Base-by-base conservation (phyloP, 257 asterid genomes). In the Nicotiana sylvestris region DNA sequence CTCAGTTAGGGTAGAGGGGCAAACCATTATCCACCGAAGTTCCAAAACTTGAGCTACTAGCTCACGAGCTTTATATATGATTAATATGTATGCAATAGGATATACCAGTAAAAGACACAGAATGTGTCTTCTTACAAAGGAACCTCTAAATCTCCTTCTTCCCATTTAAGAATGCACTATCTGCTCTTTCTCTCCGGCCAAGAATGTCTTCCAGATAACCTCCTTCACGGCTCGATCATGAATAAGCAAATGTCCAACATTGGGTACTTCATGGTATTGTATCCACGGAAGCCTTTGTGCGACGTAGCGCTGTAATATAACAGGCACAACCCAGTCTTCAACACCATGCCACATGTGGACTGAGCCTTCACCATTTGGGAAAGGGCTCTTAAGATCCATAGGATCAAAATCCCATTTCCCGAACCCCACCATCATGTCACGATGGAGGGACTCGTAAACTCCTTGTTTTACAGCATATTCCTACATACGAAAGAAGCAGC, bases 321-420 rank as follows among this genome's bases (percentile, higher is more conserved):
- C 87, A 0, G 94, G 94, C 32, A 91, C 92, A 46, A 91, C 21
- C 9, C 89, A 90, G 25, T 91, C 94, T 7, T 88, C 90, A 8
- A 33, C 53, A 6, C 94, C 94, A 0, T 91, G 94, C 92, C 94
- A 89, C 72, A 91, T 30, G 61, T 91, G 91, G 37, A 91, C 88
- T 0, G 88, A 86, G 18, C 90, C 92, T 83, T 88, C 87, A 32
- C 86, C 55, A 4, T 81, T 53, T 1, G 13, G n/a, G 55, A 85
- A 89, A 37, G 90, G 91, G 81, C 86, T 80, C 3, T 88, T 82
- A 29, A 91, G 82, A 13, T 87, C 80, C 92, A 88, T 87, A 2
- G 94, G 94, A 85, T 83, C 88, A 21, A 89, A 88, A 0, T 89
- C 94, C 90, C 91, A 89, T 3, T 82, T 56, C 83, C 92, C 91